Conservation (phyloP, 352 stramenopile species). For the Saprolegnia diclina region DNA sequence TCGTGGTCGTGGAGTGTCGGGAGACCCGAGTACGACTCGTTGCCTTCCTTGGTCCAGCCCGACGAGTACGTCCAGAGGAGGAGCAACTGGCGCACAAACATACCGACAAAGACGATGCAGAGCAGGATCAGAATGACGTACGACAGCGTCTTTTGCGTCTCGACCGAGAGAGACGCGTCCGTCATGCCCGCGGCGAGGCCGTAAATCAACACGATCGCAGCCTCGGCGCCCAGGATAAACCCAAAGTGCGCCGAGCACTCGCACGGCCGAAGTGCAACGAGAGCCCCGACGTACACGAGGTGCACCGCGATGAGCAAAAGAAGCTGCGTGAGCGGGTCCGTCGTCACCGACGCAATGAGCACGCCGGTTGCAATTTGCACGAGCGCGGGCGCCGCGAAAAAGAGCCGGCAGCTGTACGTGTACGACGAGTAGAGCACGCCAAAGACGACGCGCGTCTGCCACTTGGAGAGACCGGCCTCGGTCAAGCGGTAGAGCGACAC, state of each 20-base stretch:
- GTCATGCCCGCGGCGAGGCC: not conserved
- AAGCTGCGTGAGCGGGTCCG: conserved; percentile 46
- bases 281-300: conserved; percentile 42
- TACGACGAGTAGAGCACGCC: conserved; percentile 57
- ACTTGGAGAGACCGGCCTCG: conserved; percentile 52
- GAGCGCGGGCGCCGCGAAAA: conserved; percentile 51
- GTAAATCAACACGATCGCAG: not conserved
- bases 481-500: conserved; percentile 51
- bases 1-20: conserved; percentile 24
- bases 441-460: conserved; percentile 52
- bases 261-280: conserved; percentile 43
- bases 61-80: conserved; percentile 21
- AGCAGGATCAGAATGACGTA: conserved; percentile 1
- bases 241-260: conserved; percentile 7
- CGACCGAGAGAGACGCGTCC: not conserved
- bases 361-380: conserved; percentile 56
- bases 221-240: not conserved
- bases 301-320: conserved; percentile 53
- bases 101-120: not conserved
- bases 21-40: conserved; percentile 18
- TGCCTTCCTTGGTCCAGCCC: conserved; percentile 16
- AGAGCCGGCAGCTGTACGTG: conserved; percentile 54
- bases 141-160: conserved; percentile 2
- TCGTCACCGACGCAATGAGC: conserved; percentile 44
- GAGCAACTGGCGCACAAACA: conserved; percentile 1